These are phyloP conservation scores for Bathelium albidoporum DNA, from an alignment of 495 filamentous ascomycete genomes.

Conservation along the genomic window DNA sequence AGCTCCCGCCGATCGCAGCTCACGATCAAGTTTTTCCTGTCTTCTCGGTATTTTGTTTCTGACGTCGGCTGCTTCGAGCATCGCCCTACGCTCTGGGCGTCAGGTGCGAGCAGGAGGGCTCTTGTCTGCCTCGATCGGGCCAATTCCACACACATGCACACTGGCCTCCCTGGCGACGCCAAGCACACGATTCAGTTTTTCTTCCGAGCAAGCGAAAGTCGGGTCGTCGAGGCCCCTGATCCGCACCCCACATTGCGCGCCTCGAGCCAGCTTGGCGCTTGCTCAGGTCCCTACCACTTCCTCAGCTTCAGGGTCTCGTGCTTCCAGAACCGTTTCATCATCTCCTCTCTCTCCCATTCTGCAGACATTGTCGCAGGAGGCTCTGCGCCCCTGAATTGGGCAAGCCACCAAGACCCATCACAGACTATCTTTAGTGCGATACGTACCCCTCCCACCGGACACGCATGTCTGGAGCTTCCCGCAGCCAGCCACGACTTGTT, in stretches of 20 bases:
- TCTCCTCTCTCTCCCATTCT: neutral
- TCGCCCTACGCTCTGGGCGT: too few relatives aligned
- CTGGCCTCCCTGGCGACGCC: too few relatives aligned
- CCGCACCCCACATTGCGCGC: neutral
- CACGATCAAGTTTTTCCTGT: neutral
- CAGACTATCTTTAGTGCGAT: neutral
- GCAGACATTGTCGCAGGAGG: neutral
- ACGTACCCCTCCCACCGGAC: neutral
- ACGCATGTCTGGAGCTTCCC: neutral
- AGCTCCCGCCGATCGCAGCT: neutral
- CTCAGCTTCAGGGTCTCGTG: neutral
- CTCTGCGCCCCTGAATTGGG: conserved; percentile 1
- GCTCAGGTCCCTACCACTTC: neutral
- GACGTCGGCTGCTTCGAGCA: too few relatives aligned
- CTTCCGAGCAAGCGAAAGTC: neutral
- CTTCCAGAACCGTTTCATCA: conserved; percentile 4
- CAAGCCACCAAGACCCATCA: neutral
- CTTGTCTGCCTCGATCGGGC: neutral
- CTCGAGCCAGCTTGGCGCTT: neutral
- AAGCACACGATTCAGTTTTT: neutral
- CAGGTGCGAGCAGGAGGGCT: neutral
- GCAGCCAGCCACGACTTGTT: neutral
- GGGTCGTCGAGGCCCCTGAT: neutral
- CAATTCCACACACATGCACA: neutral
- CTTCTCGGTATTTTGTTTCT: neutral